A percentile compares a stretch with the other conserved stretches of the same genome.
Evolutionary conservation across 257 asterid species (phyloP).

Genomic region (Ehretia macrophylla): DNA sequence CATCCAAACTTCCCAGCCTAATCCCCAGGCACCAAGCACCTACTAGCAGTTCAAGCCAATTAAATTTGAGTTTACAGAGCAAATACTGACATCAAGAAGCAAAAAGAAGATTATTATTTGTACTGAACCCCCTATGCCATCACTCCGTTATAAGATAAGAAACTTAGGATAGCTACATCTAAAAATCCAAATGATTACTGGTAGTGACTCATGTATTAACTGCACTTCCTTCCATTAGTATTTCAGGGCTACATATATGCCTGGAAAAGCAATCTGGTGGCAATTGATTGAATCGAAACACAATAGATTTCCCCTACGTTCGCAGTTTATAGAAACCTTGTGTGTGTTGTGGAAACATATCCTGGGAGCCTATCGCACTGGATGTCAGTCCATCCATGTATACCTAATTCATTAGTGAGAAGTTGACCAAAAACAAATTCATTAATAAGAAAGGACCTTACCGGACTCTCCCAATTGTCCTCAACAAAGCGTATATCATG

Average conservation of each 20-base stretch:
- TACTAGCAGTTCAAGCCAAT: conserved; percentile 30
- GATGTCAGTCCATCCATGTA: conserved; percentile 1
- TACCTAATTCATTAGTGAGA: conserved; percentile 5
- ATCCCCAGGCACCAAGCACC: conserved; percentile 99
- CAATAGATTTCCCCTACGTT: too few relatives aligned
- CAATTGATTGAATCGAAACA: not conserved
- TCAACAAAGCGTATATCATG: conserved; percentile 99
- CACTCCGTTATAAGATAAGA: not conserved
- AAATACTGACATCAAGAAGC: conserved; percentile 2
- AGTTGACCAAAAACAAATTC: too few relatives aligned
- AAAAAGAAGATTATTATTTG: not conserved
- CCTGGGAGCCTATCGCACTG: not conserved
- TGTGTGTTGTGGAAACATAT: not conserved
- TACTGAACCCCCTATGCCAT: not conserved
- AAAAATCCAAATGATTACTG: not conserved
- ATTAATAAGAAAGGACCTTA: conserved; percentile 35
- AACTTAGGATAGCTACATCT: not conserved
- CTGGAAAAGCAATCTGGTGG: not conserved
- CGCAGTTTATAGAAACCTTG: too few relatives aligned
- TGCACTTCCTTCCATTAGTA: not conserved
- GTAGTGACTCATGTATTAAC: not conserved
- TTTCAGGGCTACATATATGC: not conserved
- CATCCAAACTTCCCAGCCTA: conserved; percentile 99
- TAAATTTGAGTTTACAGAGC: conserved; percentile 10
- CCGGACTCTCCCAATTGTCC: conserved; percentile 99